phyloP scores from a whole-genome alignment of 306 rosid genomes.

The Luffa aegyptiaca region DNA sequence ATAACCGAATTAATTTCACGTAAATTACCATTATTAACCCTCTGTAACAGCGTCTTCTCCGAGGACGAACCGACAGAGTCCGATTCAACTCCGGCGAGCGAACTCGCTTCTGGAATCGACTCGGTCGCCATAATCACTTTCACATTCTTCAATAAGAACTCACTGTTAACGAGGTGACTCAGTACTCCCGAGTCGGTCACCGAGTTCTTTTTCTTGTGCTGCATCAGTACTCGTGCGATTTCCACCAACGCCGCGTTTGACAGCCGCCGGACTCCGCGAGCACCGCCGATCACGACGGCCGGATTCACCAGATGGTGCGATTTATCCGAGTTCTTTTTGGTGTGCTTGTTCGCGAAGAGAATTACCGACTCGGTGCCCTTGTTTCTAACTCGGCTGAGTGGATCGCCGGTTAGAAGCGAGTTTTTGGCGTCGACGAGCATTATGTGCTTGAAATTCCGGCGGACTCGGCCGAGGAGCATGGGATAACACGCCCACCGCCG shows the following conservation, averaged over 20 bases:
- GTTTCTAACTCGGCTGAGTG: constrained; percentile 38
- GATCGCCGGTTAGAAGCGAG: constrained; percentile 38
- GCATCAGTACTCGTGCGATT: constrained; percentile 49
- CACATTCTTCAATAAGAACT: constrained; percentile 34
- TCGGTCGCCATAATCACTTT: constrained; percentile 30
- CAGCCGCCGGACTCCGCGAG: constrained; percentile 63
- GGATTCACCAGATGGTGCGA: constrained; percentile 23
- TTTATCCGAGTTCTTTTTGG: constrained; percentile 27
- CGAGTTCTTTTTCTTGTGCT: constrained; percentile 37
- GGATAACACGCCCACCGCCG: constrained; percentile 90
- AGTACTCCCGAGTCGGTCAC: constrained; percentile 47
- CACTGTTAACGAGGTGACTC: constrained; percentile 45
- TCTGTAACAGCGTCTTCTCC: constrained; percentile 32
- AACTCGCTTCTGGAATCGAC: constrained; percentile 44
- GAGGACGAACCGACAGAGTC: constrained; percentile 22
- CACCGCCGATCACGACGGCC: constrained; percentile 55
- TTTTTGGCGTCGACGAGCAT: constrained; percentile 49
- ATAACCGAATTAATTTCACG: constrained; percentile 34
- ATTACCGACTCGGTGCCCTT: constrained; percentile 51
- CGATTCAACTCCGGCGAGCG: constrained; percentile 12
- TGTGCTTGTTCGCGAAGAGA: constrained; percentile 25
- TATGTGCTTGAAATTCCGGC: constrained; percentile 54
- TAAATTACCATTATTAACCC: constrained; percentile 23
- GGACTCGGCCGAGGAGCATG: constrained; percentile 74
- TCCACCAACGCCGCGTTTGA: constrained; percentile 37